These are phyloP conservation scores for Emmonsiellopsis sp. DNA, from an alignment of 2,329 filamentous ascomycete genomes.

Conservation along the genomic window DNA sequence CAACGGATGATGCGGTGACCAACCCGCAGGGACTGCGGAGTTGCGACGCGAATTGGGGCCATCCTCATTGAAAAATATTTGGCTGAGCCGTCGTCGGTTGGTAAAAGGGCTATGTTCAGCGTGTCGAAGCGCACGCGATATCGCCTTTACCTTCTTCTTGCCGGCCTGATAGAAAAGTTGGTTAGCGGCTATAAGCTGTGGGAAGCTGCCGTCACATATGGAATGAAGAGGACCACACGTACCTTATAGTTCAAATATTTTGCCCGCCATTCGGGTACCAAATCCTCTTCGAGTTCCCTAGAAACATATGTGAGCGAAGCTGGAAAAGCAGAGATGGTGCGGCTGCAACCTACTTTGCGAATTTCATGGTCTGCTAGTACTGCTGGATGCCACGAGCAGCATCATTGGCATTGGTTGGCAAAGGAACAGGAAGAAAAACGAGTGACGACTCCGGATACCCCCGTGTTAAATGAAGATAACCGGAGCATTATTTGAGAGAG, in stretches of 20 bases:
- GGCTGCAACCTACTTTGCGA: conserved; percentile 45
- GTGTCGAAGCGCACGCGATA: conserved; percentile 60
- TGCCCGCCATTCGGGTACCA: conserved; percentile 87
- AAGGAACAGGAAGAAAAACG: no score
- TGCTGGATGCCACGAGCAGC: no score
- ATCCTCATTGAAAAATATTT: conserved; percentile 11
- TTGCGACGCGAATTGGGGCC: conserved; percentile 3
- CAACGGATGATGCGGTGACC: conserved; percentile 11
- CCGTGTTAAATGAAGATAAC: no score
- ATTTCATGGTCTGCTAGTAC: conserved; percentile 43
- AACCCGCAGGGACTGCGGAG: no score
- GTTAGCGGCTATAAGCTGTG: conserved; percentile 11
- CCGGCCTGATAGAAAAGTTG: conserved; percentile 44
- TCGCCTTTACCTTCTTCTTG: conserved; percentile 87
- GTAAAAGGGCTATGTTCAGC: conserved; percentile 48
- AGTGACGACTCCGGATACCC: no score
- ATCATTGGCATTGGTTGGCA: no score
- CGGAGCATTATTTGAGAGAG: no score
- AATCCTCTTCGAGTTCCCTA: conserved; percentile 72
- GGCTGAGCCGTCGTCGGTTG: conserved; percentile 26
- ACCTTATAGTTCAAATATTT: conserved; percentile 95
- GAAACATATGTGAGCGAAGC: conserved; percentile 13
- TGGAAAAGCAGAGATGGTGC: conserved; percentile 10
- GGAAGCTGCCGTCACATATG: background rate
- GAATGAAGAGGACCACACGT: conserved; percentile 13